A percentile compares a stretch with the other conserved stretches of the same genome.
phyloP scores from a whole-genome alignment of 225 moss, liverwort and hornwort genomes.

The Ulota crispa region DNA sequence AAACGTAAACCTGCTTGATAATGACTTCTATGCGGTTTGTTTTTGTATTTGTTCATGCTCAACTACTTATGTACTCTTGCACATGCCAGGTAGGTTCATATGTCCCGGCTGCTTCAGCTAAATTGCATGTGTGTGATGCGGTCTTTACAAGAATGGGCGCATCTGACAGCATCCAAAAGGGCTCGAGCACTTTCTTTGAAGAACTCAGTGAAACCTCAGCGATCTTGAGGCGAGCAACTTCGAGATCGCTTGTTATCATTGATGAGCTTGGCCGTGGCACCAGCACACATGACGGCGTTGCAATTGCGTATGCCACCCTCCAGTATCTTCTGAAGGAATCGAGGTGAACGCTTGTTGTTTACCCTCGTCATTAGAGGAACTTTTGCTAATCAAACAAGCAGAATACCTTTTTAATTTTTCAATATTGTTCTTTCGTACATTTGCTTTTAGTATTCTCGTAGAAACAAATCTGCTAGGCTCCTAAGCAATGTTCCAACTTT shows the following conservation, averaged over 20 bases:
- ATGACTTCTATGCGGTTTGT: background rate
- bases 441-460: background rate
- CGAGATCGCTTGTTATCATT: slow-evolving; percentile 86
- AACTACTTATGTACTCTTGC: slow-evolving; percentile 7
- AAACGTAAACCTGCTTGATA: background rate
- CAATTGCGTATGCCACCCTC: slow-evolving; percentile 91
- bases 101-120: slow-evolving; percentile 84
- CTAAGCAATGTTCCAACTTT: background rate
- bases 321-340: slow-evolving; percentile 79
- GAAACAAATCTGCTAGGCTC: background rate
- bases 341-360: slow-evolving; percentile 30
- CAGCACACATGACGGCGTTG: slow-evolving; percentile 98
- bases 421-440: background rate
- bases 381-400: background rate
- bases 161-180: slow-evolving; percentile 89
- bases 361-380: background rate
- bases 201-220: slow-evolving; percentile 94
- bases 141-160: slow-evolving; percentile 98
- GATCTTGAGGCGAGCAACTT: slow-evolving; percentile 75
- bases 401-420: too few relatives aligned
- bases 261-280: slow-evolving; percentile 98
- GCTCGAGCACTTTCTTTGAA: slow-evolving; percentile 96
- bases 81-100: slow-evolving; percentile 83
- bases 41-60: background rate
- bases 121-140: slow-evolving; percentile 86